Conservation (phyloP, 2,329 filamentous ascomycete species). For the Epicoccum nigrum region DNA sequence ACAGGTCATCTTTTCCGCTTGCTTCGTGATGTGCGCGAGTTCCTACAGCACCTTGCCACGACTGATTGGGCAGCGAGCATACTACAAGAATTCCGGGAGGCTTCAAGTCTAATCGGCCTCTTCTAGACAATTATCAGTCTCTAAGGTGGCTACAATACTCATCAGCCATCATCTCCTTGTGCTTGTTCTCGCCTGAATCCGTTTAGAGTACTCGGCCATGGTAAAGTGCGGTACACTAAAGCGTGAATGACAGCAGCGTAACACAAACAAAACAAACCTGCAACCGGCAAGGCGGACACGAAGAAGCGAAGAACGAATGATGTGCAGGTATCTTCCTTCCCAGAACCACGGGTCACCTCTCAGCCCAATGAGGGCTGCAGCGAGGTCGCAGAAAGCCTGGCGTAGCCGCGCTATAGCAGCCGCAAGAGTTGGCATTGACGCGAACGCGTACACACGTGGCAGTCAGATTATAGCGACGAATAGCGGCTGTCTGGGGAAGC, state of each 20-base stretch:
- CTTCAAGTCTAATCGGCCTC: too few relatives aligned
- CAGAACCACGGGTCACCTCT: constrained; percentile 11
- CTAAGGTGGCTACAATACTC: too few relatives aligned
- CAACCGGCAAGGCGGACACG: constrained; percentile 13
- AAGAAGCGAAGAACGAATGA: constrained; percentile 22
- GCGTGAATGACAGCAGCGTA: background rate
- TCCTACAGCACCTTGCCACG: too few relatives aligned
- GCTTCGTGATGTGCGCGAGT: too few relatives aligned
- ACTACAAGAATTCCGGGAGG: too few relatives aligned
- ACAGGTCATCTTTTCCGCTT: too few relatives aligned
- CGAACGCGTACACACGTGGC: constrained; percentile 23
- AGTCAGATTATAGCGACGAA: constrained; percentile 15
- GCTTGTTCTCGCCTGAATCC: too few relatives aligned
- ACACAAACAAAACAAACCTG: constrained; percentile 10
- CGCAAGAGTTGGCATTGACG: constrained; percentile 11
- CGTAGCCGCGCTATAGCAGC: constrained; percentile 26
- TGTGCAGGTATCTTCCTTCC: constrained; percentile 14
- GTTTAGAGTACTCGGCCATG: too few relatives aligned
- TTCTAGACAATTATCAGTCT: too few relatives aligned
- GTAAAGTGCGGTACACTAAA: background rate
- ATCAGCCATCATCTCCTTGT: too few relatives aligned
- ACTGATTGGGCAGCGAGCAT: too few relatives aligned
- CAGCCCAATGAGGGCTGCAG: constrained; percentile 22
- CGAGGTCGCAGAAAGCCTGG: constrained; percentile 1
- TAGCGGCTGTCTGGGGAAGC: background rate